Base-by-base conservation (phyloP, 176 grass and related monocot species). In the Stipa capillata region DNA sequence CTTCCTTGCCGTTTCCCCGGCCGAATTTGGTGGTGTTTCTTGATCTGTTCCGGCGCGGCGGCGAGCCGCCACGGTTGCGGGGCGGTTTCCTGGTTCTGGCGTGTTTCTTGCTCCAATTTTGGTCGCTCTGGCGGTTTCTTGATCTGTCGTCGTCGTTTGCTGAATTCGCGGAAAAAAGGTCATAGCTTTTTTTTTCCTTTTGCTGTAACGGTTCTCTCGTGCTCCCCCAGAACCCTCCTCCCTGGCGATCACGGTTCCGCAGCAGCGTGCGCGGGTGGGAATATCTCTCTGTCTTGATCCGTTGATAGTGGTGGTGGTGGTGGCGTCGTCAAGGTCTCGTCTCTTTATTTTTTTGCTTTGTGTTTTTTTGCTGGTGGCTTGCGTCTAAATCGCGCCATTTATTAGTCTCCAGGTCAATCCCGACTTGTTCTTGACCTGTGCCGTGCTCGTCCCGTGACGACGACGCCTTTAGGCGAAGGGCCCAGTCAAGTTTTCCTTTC, bases 401-500 rank as follows among this genome's bases (percentile, higher is more conserved):
- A 81, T 85, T 81, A 37, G 36, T 64, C 70, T 55, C 72, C 63
- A 39, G 72, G 82, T 85, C 87, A 89, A 89, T 81, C 72, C 41
- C 54, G 51, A 39, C 81, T 33, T 25, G 60, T 5, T 84, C 80
- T 80, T 80, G 48, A 80, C 76, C 6, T 2, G 51, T 76, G 87
- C 87, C 77, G 77, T 85, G 62, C 34, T 43, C 57, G 27, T 14
- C 82, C 77, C 82, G 87, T 84, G 82, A 81, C 82, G 35, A 71
- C 82, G 25, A 70, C 87, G 25, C 41, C 68, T 64, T 61, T 79
- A 8, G 61, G 76, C 61, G 61, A 36, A 40, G 10, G 10, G 0
- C 8, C 12, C 42, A 0, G 72, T 53, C 53, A 35, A 56, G 35
- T 4, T 37, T 55, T 67, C 2, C 44, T 74, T n/a, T n/a, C 34